Conservation (phyloP, 805 yeast species). For the Ogataea henricii region DNA sequence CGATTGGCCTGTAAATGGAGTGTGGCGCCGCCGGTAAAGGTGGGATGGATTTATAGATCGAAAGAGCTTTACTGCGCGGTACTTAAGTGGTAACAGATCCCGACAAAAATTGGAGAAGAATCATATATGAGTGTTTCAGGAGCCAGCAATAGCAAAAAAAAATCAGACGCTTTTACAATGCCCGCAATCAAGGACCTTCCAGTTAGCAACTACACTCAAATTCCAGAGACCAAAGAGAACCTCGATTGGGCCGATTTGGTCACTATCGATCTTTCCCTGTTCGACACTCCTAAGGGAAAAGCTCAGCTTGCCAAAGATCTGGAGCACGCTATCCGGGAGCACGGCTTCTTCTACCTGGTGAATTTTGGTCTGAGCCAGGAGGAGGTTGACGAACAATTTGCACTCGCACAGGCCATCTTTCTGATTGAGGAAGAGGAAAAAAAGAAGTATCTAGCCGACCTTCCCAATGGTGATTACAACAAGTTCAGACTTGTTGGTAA, state of each 20-base stretch:
- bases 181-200: slow-evolving; percentile 5
- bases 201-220: slow-evolving; percentile 11
- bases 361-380: slow-evolving; percentile 32
- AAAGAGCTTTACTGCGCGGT: no score
- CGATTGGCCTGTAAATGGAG: not conserved
- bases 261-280: slow-evolving; percentile 32
- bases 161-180: no score
- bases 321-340: slow-evolving; percentile 32
- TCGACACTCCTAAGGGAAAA: slow-evolving; percentile 34
- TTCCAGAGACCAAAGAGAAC: slow-evolving; percentile 28
- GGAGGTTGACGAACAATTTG: slow-evolving; percentile 32
- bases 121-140: no score
- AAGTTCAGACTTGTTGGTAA: slow-evolving; percentile 38
- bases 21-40: not conserved
- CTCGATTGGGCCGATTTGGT: slow-evolving; percentile 39
- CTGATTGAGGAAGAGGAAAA: slow-evolving; percentile 34
- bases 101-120: no score
- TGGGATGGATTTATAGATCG: no score
- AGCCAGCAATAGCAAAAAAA: no score
- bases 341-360: slow-evolving; percentile 38
- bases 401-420: slow-evolving; percentile 35
- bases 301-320: slow-evolving; percentile 33
- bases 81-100: no score
- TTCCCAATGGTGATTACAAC: slow-evolving; percentile 36
- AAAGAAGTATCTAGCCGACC: slow-evolving; percentile 29